phyloP scores from a whole-genome alignment of 176 grass and related monocot species.

The Triticum aestivum region DNA sequence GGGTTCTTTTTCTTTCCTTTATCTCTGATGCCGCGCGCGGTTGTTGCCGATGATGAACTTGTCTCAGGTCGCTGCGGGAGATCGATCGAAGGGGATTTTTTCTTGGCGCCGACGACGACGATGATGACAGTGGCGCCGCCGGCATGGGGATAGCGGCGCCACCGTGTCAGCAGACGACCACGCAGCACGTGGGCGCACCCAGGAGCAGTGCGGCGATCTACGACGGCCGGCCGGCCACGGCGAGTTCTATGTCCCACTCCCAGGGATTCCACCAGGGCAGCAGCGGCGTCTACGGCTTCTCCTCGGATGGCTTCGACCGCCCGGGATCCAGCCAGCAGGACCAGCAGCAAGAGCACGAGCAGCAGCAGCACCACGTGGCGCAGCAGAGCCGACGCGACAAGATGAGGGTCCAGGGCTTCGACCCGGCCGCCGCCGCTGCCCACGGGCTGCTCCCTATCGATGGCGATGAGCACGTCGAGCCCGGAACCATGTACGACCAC shows the following conservation, averaged over 20 bases:
- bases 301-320: constrained; percentile 57
- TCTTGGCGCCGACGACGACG: constrained; percentile 38
- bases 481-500: constrained; percentile 63
- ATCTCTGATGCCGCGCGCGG: neutral
- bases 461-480: constrained; percentile 39
- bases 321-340: constrained; percentile 44
- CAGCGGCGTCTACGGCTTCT: constrained; percentile 72
- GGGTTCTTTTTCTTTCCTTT: neutral
- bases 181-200: constrained; percentile 31
- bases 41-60: neutral
- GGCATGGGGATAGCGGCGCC: constrained; percentile 86
- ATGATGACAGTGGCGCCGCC: constrained; percentile 60
- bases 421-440: constrained; percentile 35
- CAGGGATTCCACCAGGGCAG: constrained; percentile 84
- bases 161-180: constrained; percentile 51
- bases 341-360: constrained; percentile 18
- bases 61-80: constrained; percentile 10
- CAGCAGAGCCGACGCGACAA: constrained; percentile 96
- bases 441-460: constrained; percentile 58
- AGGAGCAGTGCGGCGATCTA: constrained; percentile 30
- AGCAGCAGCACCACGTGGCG: constrained; percentile 71
- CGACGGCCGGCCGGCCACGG: constrained; percentile 27
- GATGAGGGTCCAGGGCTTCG: constrained; percentile 82
- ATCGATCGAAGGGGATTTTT: constrained; percentile 1
- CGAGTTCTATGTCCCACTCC: constrained; percentile 94